Base-by-base conservation (phyloP, 176 grass and related monocot species). In the Eremochloa ophiuroides region DNA sequence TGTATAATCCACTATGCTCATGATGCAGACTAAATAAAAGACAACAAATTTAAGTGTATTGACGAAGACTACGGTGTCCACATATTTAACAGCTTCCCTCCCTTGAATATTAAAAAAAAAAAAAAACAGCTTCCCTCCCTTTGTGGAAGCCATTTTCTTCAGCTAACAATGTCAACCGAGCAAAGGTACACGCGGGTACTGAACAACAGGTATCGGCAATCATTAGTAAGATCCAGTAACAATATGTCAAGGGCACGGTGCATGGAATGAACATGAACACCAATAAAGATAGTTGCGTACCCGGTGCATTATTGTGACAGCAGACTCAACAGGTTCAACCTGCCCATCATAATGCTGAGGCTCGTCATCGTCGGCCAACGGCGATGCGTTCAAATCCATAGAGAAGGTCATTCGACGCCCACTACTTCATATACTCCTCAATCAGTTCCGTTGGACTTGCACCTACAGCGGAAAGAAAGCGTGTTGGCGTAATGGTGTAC, bases 281-380 rank as follows among this genome's bases (percentile, higher is more conserved):
- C 29, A 1, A n/a, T 10, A 48, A 62, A 69, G n/a, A 64, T 29
- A 35, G 51, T 6, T 18, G 2, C 4, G 11, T 92, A 97, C 94
- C 86, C 92, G 85, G 17, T 88, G 88, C 85, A 93, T 79, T 25
- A 79, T 98, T 16, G 78, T 78, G 20, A 98, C 92, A 47, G 88
- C 92, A 73, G 90, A 91, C 55, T 93, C 95, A 3, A 84, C 83
- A 73, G 72, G 93, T 27, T 98, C 86, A 64, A 70, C 82, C 74
- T 87, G n/a, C n/a, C 95, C 84, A 72, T 87, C 90, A 41, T 91
- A 92, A 75, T 88, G 80, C 42, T 93, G 90, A 27, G 93, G 90
- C 27, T 95, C 95, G 62, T 98, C 95, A 66, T 95, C 92, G 66
- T 98, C 95, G 13, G 95, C 92, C 65, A 95, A 85, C n/a, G 95